Percentiles rank a stretch among this genome's conserved stretches.
Conservation (phyloP, 2,329 filamentous ascomycete genomes). For the Fusarium bactridioides region DNA sequence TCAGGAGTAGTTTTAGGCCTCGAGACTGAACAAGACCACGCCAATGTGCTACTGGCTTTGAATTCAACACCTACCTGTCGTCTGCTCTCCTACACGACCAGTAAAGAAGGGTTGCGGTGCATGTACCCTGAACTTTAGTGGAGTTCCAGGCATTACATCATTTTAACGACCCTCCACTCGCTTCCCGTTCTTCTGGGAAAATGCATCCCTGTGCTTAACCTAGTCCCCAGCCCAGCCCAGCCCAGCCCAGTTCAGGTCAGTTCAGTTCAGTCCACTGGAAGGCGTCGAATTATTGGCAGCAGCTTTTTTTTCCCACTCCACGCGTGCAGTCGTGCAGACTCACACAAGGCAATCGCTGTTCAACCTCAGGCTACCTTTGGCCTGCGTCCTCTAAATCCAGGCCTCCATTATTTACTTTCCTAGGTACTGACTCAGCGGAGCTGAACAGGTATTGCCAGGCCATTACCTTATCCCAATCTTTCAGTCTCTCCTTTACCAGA, state of each 20-base stretch:
- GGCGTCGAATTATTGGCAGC: constrained; percentile 28
- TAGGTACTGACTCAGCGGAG: background rate
- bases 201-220: constrained; percentile 29
- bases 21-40: background rate
- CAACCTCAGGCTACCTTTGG: constrained; percentile 14
- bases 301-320: constrained; percentile 29
- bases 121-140: constrained; percentile 7
- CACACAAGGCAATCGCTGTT: constrained; percentile 28
- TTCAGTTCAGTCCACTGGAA: background rate
- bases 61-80: background rate
- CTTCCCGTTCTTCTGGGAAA: constrained; percentile 35
- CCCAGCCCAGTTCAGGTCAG: background rate
- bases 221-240: background rate
- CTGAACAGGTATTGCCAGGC: background rate
- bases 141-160: constrained; percentile 41
- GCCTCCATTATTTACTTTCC: constrained; percentile 13
- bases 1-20: background rate
- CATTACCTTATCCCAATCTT: background rate
- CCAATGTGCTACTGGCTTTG: background rate
- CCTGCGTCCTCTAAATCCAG: background rate
- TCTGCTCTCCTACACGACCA: background rate
- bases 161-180: constrained; percentile 21
- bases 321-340: constrained; percentile 12
- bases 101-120: background rate
- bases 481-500: background rate